phyloP scores from a whole-genome alignment of 352 stramenopile species.

The Thraustochytrium sp. region DNA sequence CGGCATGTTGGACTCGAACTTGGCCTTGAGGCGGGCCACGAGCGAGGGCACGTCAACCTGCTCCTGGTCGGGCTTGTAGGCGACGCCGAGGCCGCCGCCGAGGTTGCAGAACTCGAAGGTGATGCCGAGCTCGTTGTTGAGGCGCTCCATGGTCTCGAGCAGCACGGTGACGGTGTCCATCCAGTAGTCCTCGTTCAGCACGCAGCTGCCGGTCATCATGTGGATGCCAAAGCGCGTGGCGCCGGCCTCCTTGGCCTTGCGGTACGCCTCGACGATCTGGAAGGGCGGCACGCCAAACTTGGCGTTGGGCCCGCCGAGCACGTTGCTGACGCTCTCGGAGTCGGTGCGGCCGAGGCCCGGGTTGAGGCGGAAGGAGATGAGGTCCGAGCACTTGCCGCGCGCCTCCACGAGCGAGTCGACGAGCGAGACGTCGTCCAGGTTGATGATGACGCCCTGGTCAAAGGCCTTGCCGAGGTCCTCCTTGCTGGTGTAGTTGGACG shows the following conservation, averaged over 20 bases:
- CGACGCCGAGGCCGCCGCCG: slow-evolving; percentile 72
- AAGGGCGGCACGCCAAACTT: slow-evolving; percentile 78
- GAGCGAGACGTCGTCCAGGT: slow-evolving; percentile 73
- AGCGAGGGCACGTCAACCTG: slow-evolving; percentile 65
- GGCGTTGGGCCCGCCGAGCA: slow-evolving; percentile 71
- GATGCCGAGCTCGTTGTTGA: slow-evolving; percentile 67
- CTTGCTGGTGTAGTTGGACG: slow-evolving; percentile 77
- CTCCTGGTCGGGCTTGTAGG: slow-evolving; percentile 68
- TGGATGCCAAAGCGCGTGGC: slow-evolving; percentile 77
- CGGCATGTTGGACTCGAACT: slow-evolving; percentile 44
- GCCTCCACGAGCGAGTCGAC: slow-evolving; percentile 63
- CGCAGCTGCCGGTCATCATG: slow-evolving; percentile 82
- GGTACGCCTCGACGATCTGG: slow-evolving; percentile 77
- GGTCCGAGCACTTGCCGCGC: slow-evolving; percentile 64
- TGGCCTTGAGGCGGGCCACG: slow-evolving; percentile 63
- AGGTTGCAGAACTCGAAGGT: slow-evolving; percentile 85
- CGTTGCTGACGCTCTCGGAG: slow-evolving; percentile 77
- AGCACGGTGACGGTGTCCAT: slow-evolving; percentile 73
- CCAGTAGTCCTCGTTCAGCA: slow-evolving; percentile 80
- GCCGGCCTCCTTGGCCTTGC: slow-evolving; percentile 65
- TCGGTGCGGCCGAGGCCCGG: slow-evolving; percentile 74
- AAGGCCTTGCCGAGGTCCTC: slow-evolving; percentile 65
- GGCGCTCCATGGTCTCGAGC: slow-evolving; percentile 68
- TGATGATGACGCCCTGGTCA: slow-evolving; percentile 73
- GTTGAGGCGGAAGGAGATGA: slow-evolving; percentile 79